phyloP scores from a whole-genome alignment of 1,139 yeast species.

The Diutina rugosa region DNA sequence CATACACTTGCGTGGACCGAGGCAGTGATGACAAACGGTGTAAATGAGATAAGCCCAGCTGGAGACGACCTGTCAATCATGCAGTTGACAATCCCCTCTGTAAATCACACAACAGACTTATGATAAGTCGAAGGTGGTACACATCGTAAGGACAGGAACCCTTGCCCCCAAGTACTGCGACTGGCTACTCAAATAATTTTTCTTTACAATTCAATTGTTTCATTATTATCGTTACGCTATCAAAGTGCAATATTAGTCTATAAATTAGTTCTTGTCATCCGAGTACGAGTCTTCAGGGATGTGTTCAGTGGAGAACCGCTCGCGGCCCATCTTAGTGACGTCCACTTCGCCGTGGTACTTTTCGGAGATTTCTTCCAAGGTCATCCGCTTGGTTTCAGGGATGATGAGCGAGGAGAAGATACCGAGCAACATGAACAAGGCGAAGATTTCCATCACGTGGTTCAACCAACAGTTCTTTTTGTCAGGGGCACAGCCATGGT shows the following conservation, averaged over 20 bases:
- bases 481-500: constrained; percentile 58
- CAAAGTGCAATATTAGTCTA: background rate
- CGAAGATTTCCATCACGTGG: constrained; percentile 87
- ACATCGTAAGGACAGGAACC: background rate
- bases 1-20: background rate
- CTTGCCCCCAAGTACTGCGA: no score
- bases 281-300: constrained; percentile 2
- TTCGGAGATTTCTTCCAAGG: constrained; percentile 71
- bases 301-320: background rate
- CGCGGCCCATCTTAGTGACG: constrained; percentile 5
- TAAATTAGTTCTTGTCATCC: background rate
- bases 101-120: no score
- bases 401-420: constrained; percentile 47
- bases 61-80: no score
- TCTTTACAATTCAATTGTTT: background rate
- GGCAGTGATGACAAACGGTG: background rate
- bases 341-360: constrained; percentile 68
- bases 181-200: no score
- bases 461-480: constrained; percentile 64
- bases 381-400: constrained; percentile 86
- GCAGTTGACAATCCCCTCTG: no score
- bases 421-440: constrained; percentile 81
- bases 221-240: background rate
- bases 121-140: background rate
- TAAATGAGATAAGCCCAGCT: no score